Conservation (phyloP, 1,284 basidiomycete species). For the Rhizopogon hawkerae region DNA sequence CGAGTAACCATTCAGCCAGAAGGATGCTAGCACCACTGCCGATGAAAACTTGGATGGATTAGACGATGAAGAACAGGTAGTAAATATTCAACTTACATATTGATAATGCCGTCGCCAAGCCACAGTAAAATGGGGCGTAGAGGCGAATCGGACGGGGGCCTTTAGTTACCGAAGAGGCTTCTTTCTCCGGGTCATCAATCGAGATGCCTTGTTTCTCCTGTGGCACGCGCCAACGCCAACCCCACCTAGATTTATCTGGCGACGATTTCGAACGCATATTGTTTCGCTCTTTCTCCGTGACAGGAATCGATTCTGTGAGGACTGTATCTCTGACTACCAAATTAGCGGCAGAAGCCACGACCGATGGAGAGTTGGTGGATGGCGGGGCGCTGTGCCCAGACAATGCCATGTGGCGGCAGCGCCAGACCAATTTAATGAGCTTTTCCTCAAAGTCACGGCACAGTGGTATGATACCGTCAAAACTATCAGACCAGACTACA, state of each 20-base stretch:
- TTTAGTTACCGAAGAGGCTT: conserved; percentile 21
- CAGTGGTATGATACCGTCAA: conserved; percentile 62
- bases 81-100: conserved; percentile 41
- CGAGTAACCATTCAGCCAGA: conserved; percentile 57
- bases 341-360: conserved; percentile 33
- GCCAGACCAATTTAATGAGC: conserved; percentile 72
- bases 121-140: conserved; percentile 74
- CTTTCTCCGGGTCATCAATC: conserved; percentile 39
- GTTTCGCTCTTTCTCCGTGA: conserved; percentile 28
- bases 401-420: conserved; percentile 27
- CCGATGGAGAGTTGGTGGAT: conserved; percentile 14
- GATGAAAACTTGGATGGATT: conserved; percentile 41
- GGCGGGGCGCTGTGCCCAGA: conserved; percentile 1
- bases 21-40: conserved; percentile 46
- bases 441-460: conserved; percentile 64
- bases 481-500: conserved; percentile 68
- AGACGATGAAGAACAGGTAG: conserved; percentile 5
- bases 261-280: conserved; percentile 8
- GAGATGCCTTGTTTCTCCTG: conserved; percentile 19
- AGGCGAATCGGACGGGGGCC: conserved; percentile 53
- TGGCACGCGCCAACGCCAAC: conserved; percentile 24
- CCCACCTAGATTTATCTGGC: conserved; percentile 16
- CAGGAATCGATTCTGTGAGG: conserved; percentile 9
- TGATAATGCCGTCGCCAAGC: conserved; percentile 57
- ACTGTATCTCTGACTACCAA: conserved; percentile 34